Evolutionary conservation across 2,329 filamentous ascomycete genomes (phyloP).

Genomic region (Neonectria faginata): DNA sequence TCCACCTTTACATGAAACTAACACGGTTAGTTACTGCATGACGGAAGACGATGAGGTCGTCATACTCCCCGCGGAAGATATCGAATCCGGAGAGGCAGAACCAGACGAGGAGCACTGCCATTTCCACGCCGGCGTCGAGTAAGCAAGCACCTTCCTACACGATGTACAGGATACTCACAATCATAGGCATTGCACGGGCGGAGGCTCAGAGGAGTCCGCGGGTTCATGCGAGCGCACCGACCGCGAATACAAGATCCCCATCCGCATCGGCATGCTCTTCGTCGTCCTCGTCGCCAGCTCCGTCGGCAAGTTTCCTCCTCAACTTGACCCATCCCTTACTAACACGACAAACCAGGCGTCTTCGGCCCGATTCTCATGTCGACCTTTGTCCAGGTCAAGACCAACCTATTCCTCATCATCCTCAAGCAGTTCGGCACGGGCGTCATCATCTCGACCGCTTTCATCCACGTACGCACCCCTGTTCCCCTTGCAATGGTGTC

Average conservation of each 20-base stretch:
- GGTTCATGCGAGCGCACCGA: constrained; percentile 60
- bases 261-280: constrained; percentile 80
- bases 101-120: constrained; percentile 66
- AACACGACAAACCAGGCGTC: constrained; percentile 57
- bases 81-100: constrained; percentile 33
- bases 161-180: background rate
- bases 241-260: constrained; percentile 73
- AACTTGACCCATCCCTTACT: background rate
- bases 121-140: constrained; percentile 82
- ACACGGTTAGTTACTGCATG: constrained; percentile 38
- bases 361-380: constrained; percentile 74
- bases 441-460: constrained; percentile 77
- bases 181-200: constrained; percentile 67
- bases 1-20: no score
- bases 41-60: constrained; percentile 37
- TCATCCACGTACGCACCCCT: constrained; percentile 68
- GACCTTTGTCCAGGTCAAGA: constrained; percentile 63
- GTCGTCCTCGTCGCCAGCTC: constrained; percentile 75
- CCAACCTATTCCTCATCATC: constrained; percentile 65
- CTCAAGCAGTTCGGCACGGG: constrained; percentile 82
- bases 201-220: constrained; percentile 39
- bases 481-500: fast-evolving
- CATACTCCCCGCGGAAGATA: constrained; percentile 30
- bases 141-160: constrained; percentile 49
- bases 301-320: constrained; percentile 60